Conservation (phyloP, 2,329 filamentous ascomycete genomes). For the Fusarium equiseti region DNA sequence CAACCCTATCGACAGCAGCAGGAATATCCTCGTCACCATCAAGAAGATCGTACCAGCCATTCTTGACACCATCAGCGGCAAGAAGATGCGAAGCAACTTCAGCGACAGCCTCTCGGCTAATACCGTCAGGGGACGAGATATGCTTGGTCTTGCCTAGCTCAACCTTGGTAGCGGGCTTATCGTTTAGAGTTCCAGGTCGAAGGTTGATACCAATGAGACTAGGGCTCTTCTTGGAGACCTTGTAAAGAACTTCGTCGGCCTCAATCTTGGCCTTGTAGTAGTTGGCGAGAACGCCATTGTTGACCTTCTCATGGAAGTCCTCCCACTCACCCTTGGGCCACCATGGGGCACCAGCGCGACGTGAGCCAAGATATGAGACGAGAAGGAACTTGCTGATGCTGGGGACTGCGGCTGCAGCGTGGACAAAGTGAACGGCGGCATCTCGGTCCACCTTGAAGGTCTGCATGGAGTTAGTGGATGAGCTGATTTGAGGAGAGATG, state of each 20-base stretch:
- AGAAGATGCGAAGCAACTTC: constrained; percentile 67
- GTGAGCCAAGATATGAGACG: constrained; percentile 70
- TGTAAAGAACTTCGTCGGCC: constrained; percentile 69
- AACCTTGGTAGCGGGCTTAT: constrained; percentile 62
- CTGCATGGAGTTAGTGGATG: constrained; percentile 47
- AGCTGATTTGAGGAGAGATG: constrained; percentile 3
- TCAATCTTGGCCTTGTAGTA: constrained; percentile 73
- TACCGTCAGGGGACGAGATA: constrained; percentile 49
- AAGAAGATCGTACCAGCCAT: constrained; percentile 66
- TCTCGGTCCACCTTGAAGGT: constrained; percentile 72
- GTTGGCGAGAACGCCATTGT: constrained; percentile 57
- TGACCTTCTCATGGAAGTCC: constrained; percentile 57
- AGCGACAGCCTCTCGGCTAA: constrained; percentile 71
- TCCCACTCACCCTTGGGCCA: constrained; percentile 65
- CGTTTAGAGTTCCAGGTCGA: constrained; percentile 64
- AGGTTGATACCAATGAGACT: constrained; percentile 65
- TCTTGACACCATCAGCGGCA: constrained; percentile 60
- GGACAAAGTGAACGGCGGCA: constrained; percentile 72
- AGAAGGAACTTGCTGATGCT: constrained; percentile 72
- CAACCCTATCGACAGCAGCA: constrained; percentile 61
- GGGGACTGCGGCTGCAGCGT: constrained; percentile 66
- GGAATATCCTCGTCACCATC: constrained; percentile 64
- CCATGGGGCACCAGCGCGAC: constrained; percentile 66
- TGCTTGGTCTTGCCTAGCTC: constrained; percentile 60
- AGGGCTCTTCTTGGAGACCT: constrained; percentile 56